Evolutionary conservation across 306 rosid genomes (phyloP), one percentile per base, ranked within the genome.

Genomic region (Hippophae tibetana): DNA sequence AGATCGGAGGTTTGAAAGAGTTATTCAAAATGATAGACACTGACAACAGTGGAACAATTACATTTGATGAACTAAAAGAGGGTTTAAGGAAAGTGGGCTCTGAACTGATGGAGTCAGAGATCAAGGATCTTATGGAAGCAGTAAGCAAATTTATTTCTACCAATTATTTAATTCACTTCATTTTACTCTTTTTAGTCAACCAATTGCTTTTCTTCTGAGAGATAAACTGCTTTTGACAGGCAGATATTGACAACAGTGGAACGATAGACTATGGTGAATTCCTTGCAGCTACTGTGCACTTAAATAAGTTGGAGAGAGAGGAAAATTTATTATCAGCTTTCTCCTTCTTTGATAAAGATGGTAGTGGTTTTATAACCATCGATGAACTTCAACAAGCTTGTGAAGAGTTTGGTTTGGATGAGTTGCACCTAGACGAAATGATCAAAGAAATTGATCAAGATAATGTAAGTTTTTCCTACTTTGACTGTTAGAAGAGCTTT

Each of bases 21-120:
- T 66, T 78, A 60, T 78, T 78, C 64, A 78, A 63, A 55, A 78
- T 78, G 83, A 70, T 78, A 47, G 83, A 78, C 75, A 72, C 79
- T 7, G 83, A 78, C 66, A 72, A 63, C 23, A 78, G 83, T 12
- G 83, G 83, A 5, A 73, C 74, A 6, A 78, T 78, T 48, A 78
- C 83, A 11, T 78, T 70, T 58, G 83, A 78, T 47, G 83, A 78
- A 62, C 74, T 78, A n/a, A 78, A 74, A 52, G 74, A 70, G 58
- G 83, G 79, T 23, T 47, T 78, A 26, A 70, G 56, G 68, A 69
- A 69, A 42, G 76, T 78, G 9, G 83, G 83, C 13, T 78, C 83
- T 44, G 79, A 74, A 44, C 76, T 78, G 10, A 78, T 74, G 79
- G 83, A 78, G 61, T 69, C 76, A 3, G 83, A 78, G 73, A 78